Conservation (phyloP, 2,329 filamentous ascomycete genomes). For the Aspergillus amoenus region DNA sequence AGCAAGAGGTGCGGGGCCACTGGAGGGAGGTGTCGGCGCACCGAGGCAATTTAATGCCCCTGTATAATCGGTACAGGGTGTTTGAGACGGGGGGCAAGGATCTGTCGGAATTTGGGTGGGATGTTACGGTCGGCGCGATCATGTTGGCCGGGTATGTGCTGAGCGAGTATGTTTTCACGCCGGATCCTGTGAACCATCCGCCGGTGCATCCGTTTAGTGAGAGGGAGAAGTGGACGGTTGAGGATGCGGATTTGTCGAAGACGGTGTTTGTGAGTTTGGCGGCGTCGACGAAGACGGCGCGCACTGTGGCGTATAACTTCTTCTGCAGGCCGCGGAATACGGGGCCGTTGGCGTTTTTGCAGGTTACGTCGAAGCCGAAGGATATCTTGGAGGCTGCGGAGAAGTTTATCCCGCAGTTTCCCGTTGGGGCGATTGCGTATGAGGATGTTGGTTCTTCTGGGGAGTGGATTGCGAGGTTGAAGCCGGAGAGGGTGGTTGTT, state of each 20-base stretch:
- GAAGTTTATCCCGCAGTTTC: neutral
- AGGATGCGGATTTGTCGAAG: conserved; percentile 33
- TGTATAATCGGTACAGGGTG: conserved; percentile 49
- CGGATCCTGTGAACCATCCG: conserved; percentile 16
- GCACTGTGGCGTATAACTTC: conserved; percentile 27
- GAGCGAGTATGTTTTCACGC: conserved; percentile 32
- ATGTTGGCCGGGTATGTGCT: conserved; percentile 33
- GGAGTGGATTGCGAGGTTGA: conserved; percentile 11
- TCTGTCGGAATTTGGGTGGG: conserved; percentile 24
- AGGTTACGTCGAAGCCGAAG: conserved; percentile 25
- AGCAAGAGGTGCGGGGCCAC: conserved; percentile 24
- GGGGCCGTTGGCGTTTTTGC: conserved; percentile 26
- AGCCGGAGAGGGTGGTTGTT: conserved; percentile 17
- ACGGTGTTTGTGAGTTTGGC: conserved; percentile 34
- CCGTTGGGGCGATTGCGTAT: conserved; percentile 14
- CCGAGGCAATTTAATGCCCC: conserved; percentile 37
- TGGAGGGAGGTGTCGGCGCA: conserved; percentile 41
- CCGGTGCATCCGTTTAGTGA: conserved; percentile 16
- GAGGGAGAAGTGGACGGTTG: neutral
- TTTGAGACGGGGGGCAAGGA: conserved; percentile 10
- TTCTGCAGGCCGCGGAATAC: conserved; percentile 13
- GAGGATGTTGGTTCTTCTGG: neutral
- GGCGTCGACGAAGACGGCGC: conserved; percentile 32
- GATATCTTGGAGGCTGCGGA: conserved; percentile 8
- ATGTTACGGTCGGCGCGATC: conserved; percentile 25